phyloP scores from a whole-genome alignment of 108 stramenopile genomes.

The Pseudonitzschia multiseries region DNA sequence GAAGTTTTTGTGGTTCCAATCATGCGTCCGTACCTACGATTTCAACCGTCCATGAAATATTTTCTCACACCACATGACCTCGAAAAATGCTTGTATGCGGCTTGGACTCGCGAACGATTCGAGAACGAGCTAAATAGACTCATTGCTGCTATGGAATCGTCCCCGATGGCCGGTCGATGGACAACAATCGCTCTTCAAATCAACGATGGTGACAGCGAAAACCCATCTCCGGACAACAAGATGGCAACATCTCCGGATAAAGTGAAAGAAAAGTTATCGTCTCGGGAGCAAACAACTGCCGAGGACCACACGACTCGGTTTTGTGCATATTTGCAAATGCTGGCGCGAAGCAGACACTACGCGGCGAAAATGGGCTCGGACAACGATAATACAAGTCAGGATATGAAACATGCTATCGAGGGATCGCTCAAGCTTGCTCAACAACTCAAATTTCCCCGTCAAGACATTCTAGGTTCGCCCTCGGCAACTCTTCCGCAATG shows the following conservation, averaged over 20 bases:
- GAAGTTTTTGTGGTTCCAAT: conserved; percentile 66
- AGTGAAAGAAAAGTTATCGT: neutral
- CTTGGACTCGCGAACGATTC: conserved; percentile 46
- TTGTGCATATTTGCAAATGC: conserved; percentile 32
- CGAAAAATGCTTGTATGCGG: conserved; percentile 34
- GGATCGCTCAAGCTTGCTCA: conserved; percentile 56
- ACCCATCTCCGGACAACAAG: neutral
- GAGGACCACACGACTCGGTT: conserved; percentile 19
- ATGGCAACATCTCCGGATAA: neutral
- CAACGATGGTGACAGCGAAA: conserved; percentile 2
- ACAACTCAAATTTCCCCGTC: conserved; percentile 49
- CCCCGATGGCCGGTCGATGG: conserved; percentile 42
- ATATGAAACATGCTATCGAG: conserved; percentile 39
- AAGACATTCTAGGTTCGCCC: conserved; percentile 24
- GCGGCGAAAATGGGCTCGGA: conserved; percentile 6
- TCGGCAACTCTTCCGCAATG: conserved; percentile 38
- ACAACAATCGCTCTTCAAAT: conserved; percentile 40
- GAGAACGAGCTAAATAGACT: conserved; percentile 29
- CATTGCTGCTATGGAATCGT: conserved; percentile 12
- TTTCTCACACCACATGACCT: conserved; percentile 28
- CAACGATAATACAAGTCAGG: neutral
- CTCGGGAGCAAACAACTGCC: neutral
- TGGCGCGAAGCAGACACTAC: conserved; percentile 35
- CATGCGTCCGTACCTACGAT: conserved; percentile 71
- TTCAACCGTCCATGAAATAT: conserved; percentile 33